These are phyloP conservation scores for Bocquillonia castaneifolia DNA, from an alignment of 441 rosid genomes.

Conservation along the genomic window DNA sequence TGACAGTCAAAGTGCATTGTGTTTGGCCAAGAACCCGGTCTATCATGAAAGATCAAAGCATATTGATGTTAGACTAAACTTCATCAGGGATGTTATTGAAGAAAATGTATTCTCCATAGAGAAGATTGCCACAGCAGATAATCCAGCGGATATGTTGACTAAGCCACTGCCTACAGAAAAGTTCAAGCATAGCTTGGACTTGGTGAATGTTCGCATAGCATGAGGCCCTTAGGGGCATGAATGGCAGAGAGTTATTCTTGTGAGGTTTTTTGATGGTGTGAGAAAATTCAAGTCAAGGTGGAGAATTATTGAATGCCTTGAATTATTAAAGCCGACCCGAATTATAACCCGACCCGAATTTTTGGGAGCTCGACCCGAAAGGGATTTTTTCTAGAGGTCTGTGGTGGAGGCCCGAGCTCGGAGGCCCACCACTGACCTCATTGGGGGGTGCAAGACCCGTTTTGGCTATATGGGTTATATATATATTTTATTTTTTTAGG, in stretches of 20 bases:
- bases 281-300: background rate
- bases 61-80: background rate
- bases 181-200: too few relatives aligned
- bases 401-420: too few relatives aligned
- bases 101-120: background rate
- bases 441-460: too few relatives aligned
- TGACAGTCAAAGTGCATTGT: too few relatives aligned
- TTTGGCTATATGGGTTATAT: too few relatives aligned
- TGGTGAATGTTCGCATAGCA: background rate
- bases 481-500: too few relatives aligned
- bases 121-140: background rate
- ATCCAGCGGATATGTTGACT: background rate
- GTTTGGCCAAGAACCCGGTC: too few relatives aligned
- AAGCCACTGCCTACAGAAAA: background rate
- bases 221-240: background rate
- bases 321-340: too few relatives aligned
- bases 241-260: background rate
- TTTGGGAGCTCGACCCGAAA: too few relatives aligned
- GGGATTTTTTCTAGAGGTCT: background rate
- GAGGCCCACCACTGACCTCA: too few relatives aligned
- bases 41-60: too few relatives aligned
- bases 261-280: background rate
- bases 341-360: too few relatives aligned
- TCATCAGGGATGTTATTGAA: background rate
- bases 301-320: background rate